These are phyloP conservation scores for Cryomyces minteri DNA, from an alignment of 495 filamentous ascomycete genomes.

Conservation along the genomic window DNA sequence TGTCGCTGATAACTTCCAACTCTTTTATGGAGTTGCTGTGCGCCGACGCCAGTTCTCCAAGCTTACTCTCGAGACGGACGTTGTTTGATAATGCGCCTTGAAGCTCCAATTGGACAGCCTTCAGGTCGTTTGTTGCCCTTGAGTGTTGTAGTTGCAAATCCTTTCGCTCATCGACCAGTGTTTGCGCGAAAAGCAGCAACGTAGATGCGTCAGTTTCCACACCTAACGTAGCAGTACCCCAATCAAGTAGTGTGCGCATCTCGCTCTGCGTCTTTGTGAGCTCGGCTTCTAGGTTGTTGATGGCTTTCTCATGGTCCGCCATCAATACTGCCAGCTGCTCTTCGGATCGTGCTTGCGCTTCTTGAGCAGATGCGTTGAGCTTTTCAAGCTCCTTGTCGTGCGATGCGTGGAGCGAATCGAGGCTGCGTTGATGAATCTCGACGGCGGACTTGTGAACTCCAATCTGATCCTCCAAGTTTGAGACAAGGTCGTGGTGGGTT, in stretches of 20 bases:
- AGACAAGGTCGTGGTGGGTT: constrained; percentile 23
- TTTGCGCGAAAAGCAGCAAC: constrained; percentile 28
- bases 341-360: constrained; percentile 10
- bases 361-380: constrained; percentile 25
- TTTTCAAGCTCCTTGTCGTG: constrained; percentile 34
- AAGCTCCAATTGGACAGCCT: constrained; percentile 44
- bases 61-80: constrained; percentile 36
- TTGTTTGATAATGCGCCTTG: constrained; percentile 23
- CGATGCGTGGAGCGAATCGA: constrained; percentile 32
- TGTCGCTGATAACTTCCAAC: constrained; percentile 35
- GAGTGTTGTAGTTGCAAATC: constrained; percentile 16
- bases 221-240: constrained; percentile 29
- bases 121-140: constrained; percentile 16
- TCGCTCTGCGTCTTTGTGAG: constrained; percentile 52
- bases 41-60: constrained; percentile 19
- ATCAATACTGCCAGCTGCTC: constrained; percentile 10
- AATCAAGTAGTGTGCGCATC: constrained; percentile 38
- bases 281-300: constrained; percentile 46
- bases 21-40: constrained; percentile 23
- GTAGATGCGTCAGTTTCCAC: constrained; percentile 27
- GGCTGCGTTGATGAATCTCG: constrained; percentile 31
- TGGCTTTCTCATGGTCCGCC: constrained; percentile 36
- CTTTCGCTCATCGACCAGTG: constrained; percentile 19
- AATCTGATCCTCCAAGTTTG: constrained; percentile 25
- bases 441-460: constrained; percentile 34